Base-by-base conservation (phyloP, 2,329 filamentous ascomycete species). In the Colletotrichum godetiae region DNA sequence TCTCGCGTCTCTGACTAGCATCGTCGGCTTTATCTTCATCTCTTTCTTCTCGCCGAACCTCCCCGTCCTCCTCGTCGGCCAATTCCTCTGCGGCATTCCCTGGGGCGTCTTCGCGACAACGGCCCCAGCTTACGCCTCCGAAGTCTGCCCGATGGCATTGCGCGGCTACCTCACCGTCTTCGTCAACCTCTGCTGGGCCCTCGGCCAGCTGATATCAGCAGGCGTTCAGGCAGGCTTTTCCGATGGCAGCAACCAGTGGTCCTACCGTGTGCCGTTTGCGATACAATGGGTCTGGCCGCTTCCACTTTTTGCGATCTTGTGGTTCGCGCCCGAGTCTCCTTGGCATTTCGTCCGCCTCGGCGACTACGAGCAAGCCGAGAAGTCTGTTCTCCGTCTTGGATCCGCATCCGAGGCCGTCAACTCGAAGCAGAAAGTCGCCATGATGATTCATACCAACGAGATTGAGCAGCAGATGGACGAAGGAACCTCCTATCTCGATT, bases 31-130 rank as follows among this genome's bases (percentile, higher is more conserved):
- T 72, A 85, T 89, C 55, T 86, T 85, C 66, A 78, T 88, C 13
- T 79, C 82, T 22, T 87, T 88, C 76, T 88, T 88, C 65, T 83
- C 85, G 0, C 78, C 80, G 3, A 82, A 80, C 46, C 77, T 83
- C 0, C 74, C 74, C 4, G 78, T 85, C 1, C 80, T 87, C 1
- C 77, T 87, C 4, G 78, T 82, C 0, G 86, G 84, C 0, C 82
- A 88, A 72, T 74, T 88, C 10, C 80, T 88, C 4, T 86, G 82
- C 60, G 86, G 86, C 31, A 76, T 88, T 10, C 84, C 86, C 0
- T 87, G 85, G 82, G 84, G 84, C 5, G 80, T 84, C 6, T 84
- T 88, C 72, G 82, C 83, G 5, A 87, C 85, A 0, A 79, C 86
- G 1, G 82, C 82, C 0, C 83, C 85, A 0, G 83, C 86, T 0